Evolutionary conservation across 2,329 filamentous ascomycete genomes (phyloP), one percentile per base, ranked within the genome.

Genomic region (Ophiostoma quercus): DNA sequence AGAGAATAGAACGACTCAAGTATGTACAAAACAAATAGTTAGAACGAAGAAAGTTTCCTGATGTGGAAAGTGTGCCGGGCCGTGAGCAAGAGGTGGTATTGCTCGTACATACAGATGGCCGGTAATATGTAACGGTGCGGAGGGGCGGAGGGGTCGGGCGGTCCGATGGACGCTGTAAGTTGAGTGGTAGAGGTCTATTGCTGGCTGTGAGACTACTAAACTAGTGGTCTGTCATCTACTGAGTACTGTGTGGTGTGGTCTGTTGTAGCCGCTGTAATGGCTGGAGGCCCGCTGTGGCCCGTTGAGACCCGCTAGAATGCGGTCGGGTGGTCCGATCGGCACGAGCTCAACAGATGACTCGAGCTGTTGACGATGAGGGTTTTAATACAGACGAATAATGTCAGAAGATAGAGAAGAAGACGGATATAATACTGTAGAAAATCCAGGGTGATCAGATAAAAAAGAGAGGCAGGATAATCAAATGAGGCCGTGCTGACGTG

Each of bases 281-380:
- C 3, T 14, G 39, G 16, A 19, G 43, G 43, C 16, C 43, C 43
- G 43, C 43, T n/a, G 43, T 47, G 43, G 43, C 43, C 51, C 51
- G 51, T 25, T 57, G 51, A 57, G 22, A 57, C 51, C 47, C 51
- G 51, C 51, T 57, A 57, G 22, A 57, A 11, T 25, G 51, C 51
- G 8, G 29, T 63, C 57, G 57, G 57, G 57, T 63, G 57, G 57
- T 34, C 57, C 57, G 57, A 63, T 63, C 51, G 25, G n/a, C 51
- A 57, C n/a, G 51, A 25, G 22, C 22, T n/a, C 43, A 47, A 47
- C 43, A 47, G 43, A 19, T 47, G 43, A 7, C 43, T 47, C 2
- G 16, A n/a, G 43, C 43, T 8, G 6, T 6, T 47, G 43, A 47
- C 16, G 43, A 47, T 47, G 43, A 47, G 43, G 43, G 43, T 16